Evolutionary conservation across 495 filamentous ascomycete species (phyloP).

Genomic region (Podospora pseudoanserina): DNA sequence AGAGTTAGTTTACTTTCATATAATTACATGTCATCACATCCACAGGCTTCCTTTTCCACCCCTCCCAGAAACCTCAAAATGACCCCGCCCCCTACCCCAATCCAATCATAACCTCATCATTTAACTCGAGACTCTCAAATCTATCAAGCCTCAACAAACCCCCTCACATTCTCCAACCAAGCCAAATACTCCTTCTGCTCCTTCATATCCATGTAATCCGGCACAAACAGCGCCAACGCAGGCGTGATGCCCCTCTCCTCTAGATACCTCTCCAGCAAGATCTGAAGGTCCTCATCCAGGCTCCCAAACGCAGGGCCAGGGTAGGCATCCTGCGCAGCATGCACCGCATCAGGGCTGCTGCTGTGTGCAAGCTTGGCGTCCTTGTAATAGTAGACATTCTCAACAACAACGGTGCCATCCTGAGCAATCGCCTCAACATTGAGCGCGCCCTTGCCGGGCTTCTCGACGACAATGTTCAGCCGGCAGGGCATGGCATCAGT

Average conservation of each 20-base stretch:
- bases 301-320: slow-evolving; percentile 89
- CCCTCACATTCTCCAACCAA: slow-evolving; percentile 85
- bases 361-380: slow-evolving; percentile 65
- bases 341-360: slow-evolving; percentile 42
- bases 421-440: slow-evolving; percentile 83
- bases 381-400: slow-evolving; percentile 84
- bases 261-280: slow-evolving; percentile 86
- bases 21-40: slow-evolving; percentile 10
- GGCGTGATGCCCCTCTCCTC: slow-evolving; percentile 92
- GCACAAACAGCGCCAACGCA: slow-evolving; percentile 81
- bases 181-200: slow-evolving; percentile 96
- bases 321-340: slow-evolving; percentile 68
- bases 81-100: too few relatives aligned
- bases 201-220: slow-evolving; percentile 97
- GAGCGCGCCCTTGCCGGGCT: slow-evolving; percentile 72
- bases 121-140: neutral
- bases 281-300: slow-evolving; percentile 92
- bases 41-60: neutral
- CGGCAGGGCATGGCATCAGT: slow-evolving; percentile 71
- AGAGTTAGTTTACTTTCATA: slow-evolving; percentile 7
- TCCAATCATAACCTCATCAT: neutral
- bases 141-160: slow-evolving; percentile 64
- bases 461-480: slow-evolving; percentile 84
- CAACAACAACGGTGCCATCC: slow-evolving; percentile 82
- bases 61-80: neutral